phyloP scores from a whole-genome alignment of 164 flowering plant genomes.

The Nelumbo lutea region DNA sequence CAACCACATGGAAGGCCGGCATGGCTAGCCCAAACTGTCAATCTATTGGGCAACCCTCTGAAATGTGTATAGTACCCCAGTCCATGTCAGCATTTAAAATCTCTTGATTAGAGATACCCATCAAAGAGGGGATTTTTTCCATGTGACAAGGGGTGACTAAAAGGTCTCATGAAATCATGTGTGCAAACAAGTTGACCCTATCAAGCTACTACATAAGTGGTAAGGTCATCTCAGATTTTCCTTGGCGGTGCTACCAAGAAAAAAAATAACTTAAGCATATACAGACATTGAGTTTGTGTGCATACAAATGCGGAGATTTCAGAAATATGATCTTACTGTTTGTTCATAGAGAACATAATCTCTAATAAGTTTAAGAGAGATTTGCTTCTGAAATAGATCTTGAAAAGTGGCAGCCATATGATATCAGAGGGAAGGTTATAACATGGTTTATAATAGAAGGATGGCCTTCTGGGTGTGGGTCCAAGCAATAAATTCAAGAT shows the following conservation, averaged over 20 bases:
- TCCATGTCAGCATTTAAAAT: not conserved
- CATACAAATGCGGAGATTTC: not conserved
- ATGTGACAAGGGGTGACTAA: not conserved
- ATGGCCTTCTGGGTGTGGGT: too few species aligned
- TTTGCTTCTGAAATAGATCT: conserved; percentile 11
- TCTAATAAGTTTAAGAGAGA: conserved; percentile 51
- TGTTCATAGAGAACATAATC: conserved; percentile 64
- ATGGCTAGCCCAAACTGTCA: not conserved
- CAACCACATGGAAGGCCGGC: not conserved
- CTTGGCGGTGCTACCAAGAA: not conserved
- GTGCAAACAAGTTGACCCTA: too few species aligned
- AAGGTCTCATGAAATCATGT: too few species aligned
- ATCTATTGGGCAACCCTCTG: not conserved
- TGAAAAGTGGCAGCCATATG: too few species aligned
- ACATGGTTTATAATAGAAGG: too few species aligned
- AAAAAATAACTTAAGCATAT: not conserved
- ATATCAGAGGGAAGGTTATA: too few species aligned
- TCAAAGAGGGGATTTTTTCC: not conserved
- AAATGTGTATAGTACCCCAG: not conserved
- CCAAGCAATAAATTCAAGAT: too few species aligned
- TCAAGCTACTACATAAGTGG: not conserved
- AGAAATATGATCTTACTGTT: conserved; percentile 44
- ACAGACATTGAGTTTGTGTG: not conserved
- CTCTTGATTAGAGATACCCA: not conserved
- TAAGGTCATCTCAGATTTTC: not conserved